These are phyloP conservation scores for Fusarium floridanum DNA, from an alignment of 2,329 filamentous ascomycete species.

Conservation along the genomic window DNA sequence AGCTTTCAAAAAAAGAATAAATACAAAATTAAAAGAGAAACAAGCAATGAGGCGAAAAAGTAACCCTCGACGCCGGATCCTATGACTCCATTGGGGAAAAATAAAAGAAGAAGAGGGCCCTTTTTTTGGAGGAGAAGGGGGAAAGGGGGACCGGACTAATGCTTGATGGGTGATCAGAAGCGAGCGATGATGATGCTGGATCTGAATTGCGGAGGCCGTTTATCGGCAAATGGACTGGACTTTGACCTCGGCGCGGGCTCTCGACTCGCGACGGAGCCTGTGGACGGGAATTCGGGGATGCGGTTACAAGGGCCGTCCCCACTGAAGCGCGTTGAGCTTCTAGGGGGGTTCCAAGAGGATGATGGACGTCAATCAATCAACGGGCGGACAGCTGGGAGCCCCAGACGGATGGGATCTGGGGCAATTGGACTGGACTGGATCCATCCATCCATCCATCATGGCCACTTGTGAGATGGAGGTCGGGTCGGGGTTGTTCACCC, in stretches of 20 bases:
- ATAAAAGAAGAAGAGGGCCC: conserved; percentile 28
- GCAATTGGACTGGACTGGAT: neutral
- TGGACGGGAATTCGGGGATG: conserved; percentile 22
- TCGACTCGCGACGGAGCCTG: conserved; percentile 7
- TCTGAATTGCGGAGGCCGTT: conserved; percentile 38
- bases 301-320: conserved; percentile 34
- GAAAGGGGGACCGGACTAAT: conserved; percentile 25
- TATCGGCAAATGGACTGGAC: conserved; percentile 29
- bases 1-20: conserved; percentile 8
- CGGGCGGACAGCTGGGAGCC: neutral
- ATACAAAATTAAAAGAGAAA: conserved; percentile 5
- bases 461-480: neutral
- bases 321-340: conserved; percentile 19
- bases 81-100: conserved; percentile 41
- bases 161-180: conserved; percentile 34
- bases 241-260: conserved; percentile 37
- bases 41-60: conserved; percentile 10
- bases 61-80: conserved; percentile 29
- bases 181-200: conserved; percentile 36
- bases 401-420: neutral
- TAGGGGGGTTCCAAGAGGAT: conserved; percentile 13
- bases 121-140: neutral
- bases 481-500: neutral
- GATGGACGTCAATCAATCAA: neutral
- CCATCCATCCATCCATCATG: neutral